phyloP scores from a whole-genome alignment of 192 early-diverging fungal genomes.

The Haplosporangium gracile region DNA sequence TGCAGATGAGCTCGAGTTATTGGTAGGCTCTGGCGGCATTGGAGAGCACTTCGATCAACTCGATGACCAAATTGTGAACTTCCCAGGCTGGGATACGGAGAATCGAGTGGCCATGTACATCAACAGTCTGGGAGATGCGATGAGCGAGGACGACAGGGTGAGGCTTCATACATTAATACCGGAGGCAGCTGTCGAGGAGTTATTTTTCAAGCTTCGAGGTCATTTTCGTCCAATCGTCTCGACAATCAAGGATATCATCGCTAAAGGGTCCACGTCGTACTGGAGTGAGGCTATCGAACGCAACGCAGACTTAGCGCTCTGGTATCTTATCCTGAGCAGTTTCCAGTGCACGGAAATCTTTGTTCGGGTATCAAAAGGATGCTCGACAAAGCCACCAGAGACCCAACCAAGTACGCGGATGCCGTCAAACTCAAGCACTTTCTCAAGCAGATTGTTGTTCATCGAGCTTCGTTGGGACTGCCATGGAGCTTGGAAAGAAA shows the following conservation, averaged over 20 bases:
- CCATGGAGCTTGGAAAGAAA: constrained; percentile 49
- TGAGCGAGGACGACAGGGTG: constrained; percentile 34
- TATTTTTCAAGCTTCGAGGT: constrained; percentile 49
- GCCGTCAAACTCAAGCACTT: constrained; percentile 42
- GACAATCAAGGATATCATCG: constrained; percentile 51
- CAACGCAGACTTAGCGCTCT: constrained; percentile 23
- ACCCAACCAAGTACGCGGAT: constrained; percentile 34
- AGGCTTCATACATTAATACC: constrained; percentile 38
- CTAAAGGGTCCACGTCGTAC: constrained; percentile 39
- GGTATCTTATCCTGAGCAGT: constrained; percentile 31
- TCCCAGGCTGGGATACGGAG: constrained; percentile 41
- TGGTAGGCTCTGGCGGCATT: constrained; percentile 39
- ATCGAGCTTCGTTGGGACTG: constrained; percentile 47
- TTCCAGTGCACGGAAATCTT: constrained; percentile 35
- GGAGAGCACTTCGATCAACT: constrained; percentile 29
- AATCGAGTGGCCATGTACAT: constrained; percentile 37
- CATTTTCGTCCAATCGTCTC: constrained; percentile 36
- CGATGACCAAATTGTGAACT: constrained; percentile 17
- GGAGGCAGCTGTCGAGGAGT: constrained; percentile 36
- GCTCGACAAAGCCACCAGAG: constrained; percentile 44
- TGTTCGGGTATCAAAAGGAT: constrained; percentile 49
- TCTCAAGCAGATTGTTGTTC: constrained; percentile 47
- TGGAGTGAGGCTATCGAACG: constrained; percentile 43
- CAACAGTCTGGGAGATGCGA: constrained; percentile 43
- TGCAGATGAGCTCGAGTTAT: constrained; percentile 33